Base-by-base conservation (phyloP, 371 early-diverging fungal species). In the Syncephalis plumigaleata region DNA sequence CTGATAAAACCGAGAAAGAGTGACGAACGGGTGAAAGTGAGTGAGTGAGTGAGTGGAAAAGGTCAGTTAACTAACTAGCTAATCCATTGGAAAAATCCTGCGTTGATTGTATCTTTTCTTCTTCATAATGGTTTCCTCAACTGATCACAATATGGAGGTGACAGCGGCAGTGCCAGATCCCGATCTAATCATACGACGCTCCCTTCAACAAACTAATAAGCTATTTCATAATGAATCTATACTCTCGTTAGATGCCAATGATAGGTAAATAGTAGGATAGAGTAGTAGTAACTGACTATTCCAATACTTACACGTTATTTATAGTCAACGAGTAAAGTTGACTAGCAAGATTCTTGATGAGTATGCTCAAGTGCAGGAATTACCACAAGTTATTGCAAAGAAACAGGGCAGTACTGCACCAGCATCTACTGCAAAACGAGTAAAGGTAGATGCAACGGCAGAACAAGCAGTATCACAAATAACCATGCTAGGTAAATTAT, bases 1-100 rank as follows among this genome's bases (percentile, higher is more conserved):
- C 11, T 31, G 4, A 31, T 7, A 31, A 7, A 31, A 45, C 50
- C 47, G 21, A 48, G 54, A 38, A 60, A 55, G 22, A 72, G 69
- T 51, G 49, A 56, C 16, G 51, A 31, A 4, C 4, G 11, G 11
- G 11, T 4, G 11, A 31, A 31, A 31, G 31, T n/a, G n/a, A n/a
- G n/a, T n/a, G n/a, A n/a, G n/a, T n/a, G n/a, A n/a, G n/a, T n/a
- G n/a, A n/a, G n/a, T n/a, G n/a, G n/a, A n/a, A n/a, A n/a, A n/a
- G n/a, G n/a, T n/a, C n/a, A n/a, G n/a, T n/a, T n/a, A n/a, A n/a
- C n/a, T n/a, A n/a, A n/a, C n/a, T n/a, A n/a, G n/a, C n/a, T n/a
- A n/a, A n/a, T n/a, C n/a, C n/a, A n/a, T n/a, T n/a, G n/a, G n/a
- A n/a, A n/a, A n/a, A n/a, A n/a, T n/a, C n/a, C n/a, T n/a, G n/a